A percentile compares a stretch with the other conserved stretches of the same genome.
Evolutionary conservation across 495 filamentous ascomycete species (phyloP).

Genomic region (Hapsidospora chrysogenum): DNA sequence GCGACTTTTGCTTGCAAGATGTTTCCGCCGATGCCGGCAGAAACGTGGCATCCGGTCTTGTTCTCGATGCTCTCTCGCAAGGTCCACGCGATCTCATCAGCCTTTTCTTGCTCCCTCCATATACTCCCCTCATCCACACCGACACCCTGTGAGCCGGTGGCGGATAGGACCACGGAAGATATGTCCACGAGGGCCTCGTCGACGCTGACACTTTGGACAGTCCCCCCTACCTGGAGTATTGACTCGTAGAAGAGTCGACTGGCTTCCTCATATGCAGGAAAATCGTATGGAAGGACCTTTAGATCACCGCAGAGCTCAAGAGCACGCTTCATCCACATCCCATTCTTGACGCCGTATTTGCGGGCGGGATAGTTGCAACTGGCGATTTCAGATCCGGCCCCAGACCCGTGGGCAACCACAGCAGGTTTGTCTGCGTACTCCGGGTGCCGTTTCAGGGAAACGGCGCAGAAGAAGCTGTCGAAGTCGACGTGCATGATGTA

Average conservation of each 20-base stretch:
- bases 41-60: conserved; percentile 71
- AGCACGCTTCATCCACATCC: conserved; percentile 97
- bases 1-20: conserved; percentile 84
- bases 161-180: conserved; percentile 45
- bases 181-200: conserved; percentile 84
- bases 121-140: conserved; percentile 54
- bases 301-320: conserved; percentile 69
- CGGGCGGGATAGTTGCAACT: conserved; percentile 93
- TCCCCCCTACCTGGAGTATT: conserved; percentile 60
- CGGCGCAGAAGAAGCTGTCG: conserved; percentile 92
- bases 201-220: conserved; percentile 90
- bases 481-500: conserved; percentile 96
- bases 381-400: conserved; percentile 82
- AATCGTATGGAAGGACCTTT: conserved; percentile 81
- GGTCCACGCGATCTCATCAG: conserved; percentile 49
- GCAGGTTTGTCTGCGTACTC: conserved; percentile 68
- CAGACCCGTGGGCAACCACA: conserved; percentile 74
- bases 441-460: conserved; percentile 63
- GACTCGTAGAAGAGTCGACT: conserved; percentile 75
- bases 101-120: conserved; percentile 67
- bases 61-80: conserved; percentile 53
- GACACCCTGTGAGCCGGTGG: conserved; percentile 50
- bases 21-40: conserved; percentile 87
- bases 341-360: conserved; percentile 75
- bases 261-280: conserved; percentile 83